Evolutionary conservation across 306 rosid genomes (phyloP).

Genomic region (Lithocarpus polystachyus): DNA sequence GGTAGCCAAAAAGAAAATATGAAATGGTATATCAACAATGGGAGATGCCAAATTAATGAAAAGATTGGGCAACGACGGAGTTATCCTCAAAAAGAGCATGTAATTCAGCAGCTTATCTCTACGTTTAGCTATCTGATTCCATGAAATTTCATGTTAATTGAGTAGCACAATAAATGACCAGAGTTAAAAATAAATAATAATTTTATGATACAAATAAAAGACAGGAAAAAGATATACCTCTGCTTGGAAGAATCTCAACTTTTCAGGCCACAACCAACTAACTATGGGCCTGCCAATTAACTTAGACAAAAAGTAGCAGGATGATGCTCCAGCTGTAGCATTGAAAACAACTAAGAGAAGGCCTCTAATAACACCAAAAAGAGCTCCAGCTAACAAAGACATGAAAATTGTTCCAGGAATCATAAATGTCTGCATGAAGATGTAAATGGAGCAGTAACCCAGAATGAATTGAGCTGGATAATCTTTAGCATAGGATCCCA

Average conservation of each 20-base stretch:
- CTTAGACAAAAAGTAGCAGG: conserved; percentile 87
- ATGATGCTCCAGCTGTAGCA: conserved; percentile 92
- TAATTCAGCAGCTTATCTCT: conserved; percentile 89
- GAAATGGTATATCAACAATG: conserved; percentile 92
- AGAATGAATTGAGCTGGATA: conserved; percentile 74
- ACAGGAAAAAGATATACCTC: conserved; percentile 50
- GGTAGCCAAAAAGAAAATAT: conserved; percentile 83
- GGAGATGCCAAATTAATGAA: conserved; percentile 99
- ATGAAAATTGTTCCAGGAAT: conserved; percentile 96
- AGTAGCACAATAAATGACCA: conserved; percentile 1
- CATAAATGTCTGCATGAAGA: conserved; percentile 99
- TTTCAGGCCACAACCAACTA: conserved; percentile 93
- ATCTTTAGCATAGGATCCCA: conserved; percentile 57
- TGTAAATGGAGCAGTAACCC: conserved; percentile 91
- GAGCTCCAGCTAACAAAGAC: conserved; percentile 98
- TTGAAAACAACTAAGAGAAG: conserved; percentile 79
- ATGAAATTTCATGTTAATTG: background rate
- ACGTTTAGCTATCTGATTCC: conserved; percentile 78
- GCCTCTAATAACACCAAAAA: conserved; percentile 77
- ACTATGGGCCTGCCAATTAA: conserved; percentile 89
- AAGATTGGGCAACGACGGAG: conserved; percentile 94
- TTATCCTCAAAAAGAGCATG: conserved; percentile 94
- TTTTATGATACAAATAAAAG: background rate
- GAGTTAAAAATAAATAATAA: background rate
- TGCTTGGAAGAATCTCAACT: conserved; percentile 78